Evolutionary conservation across 768 basidiomycete species (phyloP), one percentile per base, ranked within the genome.

Genomic region (Megacollybia marginata): DNA sequence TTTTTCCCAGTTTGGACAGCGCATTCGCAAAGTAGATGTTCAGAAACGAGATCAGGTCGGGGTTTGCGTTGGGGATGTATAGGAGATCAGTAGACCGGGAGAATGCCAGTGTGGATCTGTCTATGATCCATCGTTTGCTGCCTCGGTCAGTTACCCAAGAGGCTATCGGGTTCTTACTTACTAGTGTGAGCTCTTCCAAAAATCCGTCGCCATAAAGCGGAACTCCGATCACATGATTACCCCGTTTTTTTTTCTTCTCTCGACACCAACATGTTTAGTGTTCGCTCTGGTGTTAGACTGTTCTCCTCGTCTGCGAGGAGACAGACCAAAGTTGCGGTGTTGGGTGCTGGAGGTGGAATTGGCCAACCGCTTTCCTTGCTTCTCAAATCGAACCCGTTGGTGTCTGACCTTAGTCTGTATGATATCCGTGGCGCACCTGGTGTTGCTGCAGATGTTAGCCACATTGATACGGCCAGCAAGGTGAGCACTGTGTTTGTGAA

Each of bases 271-370:
- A 90, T 91, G 89, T 69, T 89, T 56, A 64, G 82, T 58, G 86
- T 80, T 59, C 65, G 79, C 40, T 62, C 86, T 59, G 75, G 75
- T 34, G 65, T 81, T 53, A 82, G 86, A 62, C 70, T 77, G 48
- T 92, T 92, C 74, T 90, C 88, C 44, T 83, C 88, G 23, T 83
- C 85, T 19, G 72, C 79, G 20, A 63, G 82, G 42, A 79, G 83
- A 60, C 78, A 76, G 55, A 85, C 83, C 57, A 94, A 93, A 75
- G 95, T 96, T 66, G 88, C 89, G 46, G 94, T 99, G 53, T 89
- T 96, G 66, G 95, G 95, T 60, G 96, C 96, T 54, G 95, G 92
- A 61, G 95, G 95, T 78, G 95, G 95, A 69, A 98, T 98, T 67
- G 95, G 95, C 66, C 95, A 98, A 69, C 94, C 95, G 63, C 75